phyloP scores from a whole-genome alignment of 345 rosid species.

The Passiflora organensis region DNA sequence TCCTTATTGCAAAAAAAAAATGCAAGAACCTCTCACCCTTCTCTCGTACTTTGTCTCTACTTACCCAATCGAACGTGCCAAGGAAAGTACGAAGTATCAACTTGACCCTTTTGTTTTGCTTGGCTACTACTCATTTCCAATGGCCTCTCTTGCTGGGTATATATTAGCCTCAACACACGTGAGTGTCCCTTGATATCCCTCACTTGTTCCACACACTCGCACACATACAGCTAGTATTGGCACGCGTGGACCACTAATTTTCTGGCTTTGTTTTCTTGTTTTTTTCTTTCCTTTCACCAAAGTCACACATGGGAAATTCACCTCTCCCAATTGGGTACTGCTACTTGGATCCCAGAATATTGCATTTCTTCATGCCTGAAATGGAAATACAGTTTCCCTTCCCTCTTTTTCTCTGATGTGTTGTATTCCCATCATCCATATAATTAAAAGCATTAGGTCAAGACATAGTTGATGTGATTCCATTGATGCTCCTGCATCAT shows the following conservation, averaged over 20 bases:
- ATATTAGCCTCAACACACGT: slow-evolving; percentile 56
- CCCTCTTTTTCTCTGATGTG: too few species aligned
- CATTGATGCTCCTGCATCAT: too few species aligned
- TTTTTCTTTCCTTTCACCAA: not conserved
- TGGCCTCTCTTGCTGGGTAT: slow-evolving; percentile 25
- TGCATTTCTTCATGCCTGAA: too few species aligned
- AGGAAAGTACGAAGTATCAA: slow-evolving; percentile 11
- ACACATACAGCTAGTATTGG: slow-evolving; percentile 32
- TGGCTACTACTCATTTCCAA: slow-evolving; percentile 12
- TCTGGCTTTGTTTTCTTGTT: not conserved
- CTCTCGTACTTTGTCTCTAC: slow-evolving; percentile 14
- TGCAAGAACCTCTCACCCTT: slow-evolving; percentile 3
- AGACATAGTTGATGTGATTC: too few species aligned
- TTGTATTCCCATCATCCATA: too few species aligned
- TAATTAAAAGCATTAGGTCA: too few species aligned
- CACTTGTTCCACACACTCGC: slow-evolving; percentile 1
- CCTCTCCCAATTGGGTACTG: too few species aligned
- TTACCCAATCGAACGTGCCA: not conserved
- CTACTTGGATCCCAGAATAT: too few species aligned
- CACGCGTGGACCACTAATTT: slow-evolving; percentile 48
- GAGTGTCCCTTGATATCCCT: slow-evolving; percentile 26
- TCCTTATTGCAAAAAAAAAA: too few species aligned
- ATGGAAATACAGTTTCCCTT: too few species aligned
- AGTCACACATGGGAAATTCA: too few species aligned
- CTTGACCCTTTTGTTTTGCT: slow-evolving; percentile 14